Base-by-base conservation (phyloP, 169 alveolate species). In the Plasmodium relictum region DNA sequence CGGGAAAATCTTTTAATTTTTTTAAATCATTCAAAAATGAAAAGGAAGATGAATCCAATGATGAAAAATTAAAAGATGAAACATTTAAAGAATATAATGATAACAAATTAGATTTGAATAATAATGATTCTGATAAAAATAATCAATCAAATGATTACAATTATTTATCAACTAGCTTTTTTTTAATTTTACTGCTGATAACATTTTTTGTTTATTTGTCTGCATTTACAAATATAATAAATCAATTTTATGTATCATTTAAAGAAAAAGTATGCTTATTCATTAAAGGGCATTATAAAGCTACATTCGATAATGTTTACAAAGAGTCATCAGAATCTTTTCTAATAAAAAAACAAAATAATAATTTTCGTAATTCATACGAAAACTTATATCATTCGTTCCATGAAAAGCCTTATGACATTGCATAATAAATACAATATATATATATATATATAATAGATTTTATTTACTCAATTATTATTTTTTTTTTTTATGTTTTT, bases 171-270 rank as follows among this genome's bases (percentile, higher is more conserved):
- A 76, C 71, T 14, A 41, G 88, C 20, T 76, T 76, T 66, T 76
- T 76, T 39, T 59, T 76, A 9, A 50, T 76, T 48, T 52, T 76
- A 31, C 24, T 76, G 16, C 37, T 76, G 20, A 14, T 24, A 20
- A 76, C 73, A 24, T 76, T 76, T 41, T 76, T 39, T 31, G 59
- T 76, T 2, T 76, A 76, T 65, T 59, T 76, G 18, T 76, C 88
- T 12, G 88, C 88, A 31, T 76, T 76, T 52, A 76, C 88, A 16
- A 76, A 62, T 66, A 76, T 76, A 14, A 76, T 76, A 50, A 76
- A 54, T 20, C 88, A 76, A n/a, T 76, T 62, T 16, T 76, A 76
- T 26, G 73, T 76, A 0, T 61, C 88, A 61, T 76, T 76, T 66
- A 76, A 76, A 56, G 88, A 76, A 52, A 76, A 76, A 66, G 16